phyloP scores from a whole-genome alignment of 1,284 basidiomycete genomes.

The Coniferiporia sulphurascens region DNA sequence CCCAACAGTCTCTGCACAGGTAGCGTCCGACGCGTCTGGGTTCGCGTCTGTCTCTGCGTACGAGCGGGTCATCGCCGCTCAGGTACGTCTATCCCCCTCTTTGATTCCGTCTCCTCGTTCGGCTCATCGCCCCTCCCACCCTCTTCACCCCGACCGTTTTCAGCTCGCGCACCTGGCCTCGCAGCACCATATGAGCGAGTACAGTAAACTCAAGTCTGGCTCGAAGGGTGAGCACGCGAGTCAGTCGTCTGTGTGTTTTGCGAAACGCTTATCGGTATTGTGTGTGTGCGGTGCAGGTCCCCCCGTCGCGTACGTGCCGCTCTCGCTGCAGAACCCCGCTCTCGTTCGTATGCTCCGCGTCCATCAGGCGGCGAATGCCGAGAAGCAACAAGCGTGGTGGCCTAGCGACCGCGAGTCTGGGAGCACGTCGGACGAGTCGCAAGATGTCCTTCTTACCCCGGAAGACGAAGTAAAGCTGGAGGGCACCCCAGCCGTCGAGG shows the following conservation, averaged over 20 bases:
- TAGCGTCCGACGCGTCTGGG: not conserved
- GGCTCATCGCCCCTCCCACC: not conserved
- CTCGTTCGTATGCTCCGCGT: slow-evolving; percentile 55
- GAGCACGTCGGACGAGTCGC: not conserved
- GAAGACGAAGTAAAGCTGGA: slow-evolving; percentile 7
- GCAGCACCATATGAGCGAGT: slow-evolving; percentile 78
- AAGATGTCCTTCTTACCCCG: not conserved
- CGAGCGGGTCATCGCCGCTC: slow-evolving; percentile 15
- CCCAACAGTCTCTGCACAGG: not conserved
- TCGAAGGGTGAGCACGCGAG: slow-evolving; percentile 42
- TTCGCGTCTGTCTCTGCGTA: not conserved
- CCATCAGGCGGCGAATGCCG: slow-evolving; percentile 49
- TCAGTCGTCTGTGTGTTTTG: not conserved
- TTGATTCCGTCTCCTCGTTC: not conserved
- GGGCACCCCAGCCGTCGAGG: slow-evolving; percentile 4
- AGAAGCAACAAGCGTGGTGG: slow-evolving; percentile 49
- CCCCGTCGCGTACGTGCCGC: slow-evolving; percentile 58
- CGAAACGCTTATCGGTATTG: not conserved
- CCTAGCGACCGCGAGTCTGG: slow-evolving; percentile 26
- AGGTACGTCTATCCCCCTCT: slow-evolving; percentile 8
- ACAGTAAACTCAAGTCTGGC: slow-evolving; percentile 75
- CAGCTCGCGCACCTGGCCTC: slow-evolving; percentile 63
- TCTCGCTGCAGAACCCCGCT: slow-evolving; percentile 66
- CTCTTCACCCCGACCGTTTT: not conserved
- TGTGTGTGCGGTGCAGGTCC: slow-evolving; percentile 37